phyloP scores from a whole-genome alignment of 2,329 filamentous ascomycete genomes.

The Aureobasidium sp. region DNA sequence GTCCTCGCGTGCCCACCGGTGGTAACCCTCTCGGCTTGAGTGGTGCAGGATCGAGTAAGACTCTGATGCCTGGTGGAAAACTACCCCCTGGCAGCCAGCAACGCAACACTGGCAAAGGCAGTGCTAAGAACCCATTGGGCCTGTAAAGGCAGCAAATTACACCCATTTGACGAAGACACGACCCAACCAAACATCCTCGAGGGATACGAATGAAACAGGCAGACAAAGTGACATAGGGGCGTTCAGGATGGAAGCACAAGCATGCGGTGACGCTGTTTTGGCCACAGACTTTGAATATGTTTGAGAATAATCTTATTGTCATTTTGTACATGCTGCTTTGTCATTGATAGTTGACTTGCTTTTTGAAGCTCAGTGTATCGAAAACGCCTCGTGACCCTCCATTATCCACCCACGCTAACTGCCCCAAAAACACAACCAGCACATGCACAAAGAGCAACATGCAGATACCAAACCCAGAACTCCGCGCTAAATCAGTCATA shows the following conservation, averaged over 20 bases:
- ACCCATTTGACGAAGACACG: neutral
- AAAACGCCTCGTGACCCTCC: neutral
- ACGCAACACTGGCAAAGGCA: constrained; percentile 28
- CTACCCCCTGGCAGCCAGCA: constrained; percentile 18
- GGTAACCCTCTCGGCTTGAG: constrained; percentile 41
- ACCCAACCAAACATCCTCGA: neutral
- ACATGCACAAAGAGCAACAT: constrained; percentile 3
- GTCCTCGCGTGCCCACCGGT: constrained; percentile 37
- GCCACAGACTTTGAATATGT: neutral
- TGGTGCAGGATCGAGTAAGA: constrained; percentile 28
- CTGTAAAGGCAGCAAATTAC: constrained; percentile 22
- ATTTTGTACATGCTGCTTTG: neutral
- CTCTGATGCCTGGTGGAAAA: constrained; percentile 21
- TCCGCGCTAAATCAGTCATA: constrained; percentile 14
- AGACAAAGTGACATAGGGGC: neutral
- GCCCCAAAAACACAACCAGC: neutral
- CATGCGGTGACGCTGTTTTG: neutral
- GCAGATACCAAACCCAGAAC: constrained; percentile 1
- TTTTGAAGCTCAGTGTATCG: neutral
- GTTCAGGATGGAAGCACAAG: neutral
- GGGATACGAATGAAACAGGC: neutral
- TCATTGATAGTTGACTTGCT: neutral
- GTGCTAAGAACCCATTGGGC: constrained; percentile 37
- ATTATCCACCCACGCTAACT: neutral
- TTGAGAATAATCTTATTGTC: neutral